Percentiles rank a stretch among this genome's conserved stretches.
These are phyloP conservation scores for Xylaria curta DNA, from an alignment of 495 filamentous ascomycete genomes.

Conservation along the genomic window DNA sequence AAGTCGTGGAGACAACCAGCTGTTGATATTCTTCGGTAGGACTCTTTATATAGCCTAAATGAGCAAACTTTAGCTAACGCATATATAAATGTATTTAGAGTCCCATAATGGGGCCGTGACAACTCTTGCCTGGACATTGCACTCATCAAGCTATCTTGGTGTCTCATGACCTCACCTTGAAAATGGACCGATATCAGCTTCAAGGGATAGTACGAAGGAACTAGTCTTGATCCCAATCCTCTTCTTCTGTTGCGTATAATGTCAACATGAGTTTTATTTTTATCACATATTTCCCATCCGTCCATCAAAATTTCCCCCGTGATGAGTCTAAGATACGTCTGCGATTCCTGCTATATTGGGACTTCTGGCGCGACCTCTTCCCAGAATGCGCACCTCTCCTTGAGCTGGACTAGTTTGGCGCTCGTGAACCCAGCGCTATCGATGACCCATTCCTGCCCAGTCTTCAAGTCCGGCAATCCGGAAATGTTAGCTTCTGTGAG, in stretches of 20 bases:
- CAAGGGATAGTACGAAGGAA: too few species aligned
- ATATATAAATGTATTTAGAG: too few species aligned
- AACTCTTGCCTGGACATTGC: too few species aligned
- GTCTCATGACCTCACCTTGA: too few species aligned
- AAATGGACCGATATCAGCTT: too few species aligned
- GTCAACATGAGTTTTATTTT: background rate
- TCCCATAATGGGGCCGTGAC: too few species aligned
- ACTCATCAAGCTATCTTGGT: too few species aligned
- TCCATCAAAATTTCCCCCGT: background rate
- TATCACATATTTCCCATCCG: background rate
- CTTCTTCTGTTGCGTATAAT: background rate
- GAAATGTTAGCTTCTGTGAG: conserved; percentile 53
- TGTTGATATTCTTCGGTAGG: too few species aligned
- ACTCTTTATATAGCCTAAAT: too few species aligned
- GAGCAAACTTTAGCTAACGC: too few species aligned
- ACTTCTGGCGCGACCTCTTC: conserved; percentile 39
- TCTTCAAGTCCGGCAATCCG: conserved; percentile 53
- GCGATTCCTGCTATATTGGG: conserved; percentile 16
- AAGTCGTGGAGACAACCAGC: too few species aligned
- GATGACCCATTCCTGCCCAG: conserved; percentile 59
- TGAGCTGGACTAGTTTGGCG: conserved; percentile 45
- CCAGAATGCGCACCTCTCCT: conserved; percentile 62
- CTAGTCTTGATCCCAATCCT: too few species aligned
- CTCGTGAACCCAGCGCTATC: conserved; percentile 50
- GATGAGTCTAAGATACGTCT: background rate